Base-by-base conservation (phyloP, 2,329 filamentous ascomycete species). In the Ophiostoma montium region DNA sequence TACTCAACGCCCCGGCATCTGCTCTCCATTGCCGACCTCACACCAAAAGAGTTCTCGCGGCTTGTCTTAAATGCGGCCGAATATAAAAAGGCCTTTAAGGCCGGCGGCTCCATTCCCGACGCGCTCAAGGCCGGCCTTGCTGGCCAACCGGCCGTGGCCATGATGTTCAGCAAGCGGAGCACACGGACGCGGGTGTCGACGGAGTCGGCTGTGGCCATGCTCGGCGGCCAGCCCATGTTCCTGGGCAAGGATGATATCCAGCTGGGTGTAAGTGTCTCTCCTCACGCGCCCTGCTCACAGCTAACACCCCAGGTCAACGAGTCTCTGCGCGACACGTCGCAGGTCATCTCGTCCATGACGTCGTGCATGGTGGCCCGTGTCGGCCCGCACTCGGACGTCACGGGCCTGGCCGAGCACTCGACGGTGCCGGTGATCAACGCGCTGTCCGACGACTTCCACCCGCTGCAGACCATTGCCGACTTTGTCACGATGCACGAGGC, bases 221-320 rank as follows among this genome's bases (percentile, higher is more conserved):
- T 98, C 71, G 88, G 89, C 35, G 92, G 90, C 0, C 84, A 95
- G 59, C 82, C 92, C 19, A 95, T 98, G 89, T 98, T 98, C 63
- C 67, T 98, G 51, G 88, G 89, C 59, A 92, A 89, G 62, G 83
- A 94, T 49, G 92, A 98, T 62, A 98, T 98, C 54, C 92, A 98
- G 65, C 74, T 98, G 18, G 92, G 92, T 47, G 92, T 85, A 64
- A 56, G 74, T 44, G 18, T 23, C 31, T 32, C 16, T 35, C 35
- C 31, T 32, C 16, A 33, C 35, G n/a, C 16, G 1, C 2, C 4
- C 30, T 12, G 50, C 23, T 30, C 15, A n/a, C 2, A 18, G 18
- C 15, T 27, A 9, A 12, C 31, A 16, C 7, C n/a, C 31, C 38
- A 84, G 80, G 80, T 89, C 55, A 98, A 98, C 60, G 92, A 98